Base-by-base conservation (phyloP, 139 green algal species). In the Mychonastes homosphaera region DNA sequence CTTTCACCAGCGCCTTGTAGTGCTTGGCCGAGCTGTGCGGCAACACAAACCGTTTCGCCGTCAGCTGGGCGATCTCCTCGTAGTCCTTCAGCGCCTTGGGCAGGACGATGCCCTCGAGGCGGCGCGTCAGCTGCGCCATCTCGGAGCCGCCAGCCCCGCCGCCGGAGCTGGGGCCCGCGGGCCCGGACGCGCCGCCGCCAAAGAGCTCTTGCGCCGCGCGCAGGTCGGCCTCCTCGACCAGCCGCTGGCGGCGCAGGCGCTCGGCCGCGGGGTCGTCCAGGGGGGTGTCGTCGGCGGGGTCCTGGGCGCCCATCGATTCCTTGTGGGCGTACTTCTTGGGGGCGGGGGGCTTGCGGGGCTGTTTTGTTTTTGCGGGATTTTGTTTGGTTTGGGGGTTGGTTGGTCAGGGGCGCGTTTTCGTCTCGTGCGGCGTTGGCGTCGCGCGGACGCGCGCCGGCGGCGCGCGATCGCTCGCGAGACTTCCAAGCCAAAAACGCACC, bases 51-150 rank as follows among this genome's bases (percentile, higher is more conserved):
- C 76, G 24, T n/a, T 57, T 45, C 13, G 13, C 39, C 0, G 60
- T 19, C n/a, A 39, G 28, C 45, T 49, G 45, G 26, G 64, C 65
- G 12, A 64, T 69, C n/a, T 85, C 72, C 46, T 93, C 85, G 62
- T 83, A 87, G 18, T 91, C 85, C 63, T 86, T 88, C 0, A 73
- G 41, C 2, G 50, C 58, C 53, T 88, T 90, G 18, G 82, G 85
- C 32, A 87, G 38, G 58, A n/a, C n/a, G n/a, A 86, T 81, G 48
- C 29, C 60, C 3, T 87, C 78, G 56, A 92, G 46, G 23, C 73
- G n/a, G n/a, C n/a, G n/a, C n/a, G n/a, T n/a, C n/a, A n/a, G n/a
- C n/a, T n/a, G n/a, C n/a, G n/a, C n/a, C n/a, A n/a, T n/a, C n/a
- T n/a, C n/a, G n/a, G n/a, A n/a, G n/a, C n/a, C n/a, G n/a, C n/a